Base-by-base conservation (phyloP, 495 filamentous ascomycete species). In the Penicillium turbatum region DNA sequence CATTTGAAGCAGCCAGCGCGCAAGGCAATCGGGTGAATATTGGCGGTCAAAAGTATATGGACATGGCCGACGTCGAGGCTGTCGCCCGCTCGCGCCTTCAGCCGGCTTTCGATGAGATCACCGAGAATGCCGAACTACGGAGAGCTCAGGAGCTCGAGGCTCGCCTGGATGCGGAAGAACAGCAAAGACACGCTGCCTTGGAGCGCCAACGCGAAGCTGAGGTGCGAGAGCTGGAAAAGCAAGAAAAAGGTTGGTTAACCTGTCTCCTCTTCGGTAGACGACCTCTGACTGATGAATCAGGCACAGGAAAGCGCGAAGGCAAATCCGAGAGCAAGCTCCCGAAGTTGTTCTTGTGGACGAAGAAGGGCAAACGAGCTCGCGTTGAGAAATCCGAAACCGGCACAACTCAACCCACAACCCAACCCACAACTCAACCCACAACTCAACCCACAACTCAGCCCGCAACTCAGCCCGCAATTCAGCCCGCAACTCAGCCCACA, bases 31-130 rank as follows among this genome's bases (percentile, higher is more conserved):
- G 83, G 62, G 77, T 96, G 36, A 79, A 90, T 56, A 84, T 98
- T 44, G 92, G 95, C 19, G 83, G 86, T 21, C 86, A 90, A 0
- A 88, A 81, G 61, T 87, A 84, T 53, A 81, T 97, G 72, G 83
- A 92, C 43, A 81, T 85, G 67, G 77, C 82, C 4, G 89, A 90
- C 44, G 79, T 98, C 36, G 86, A 97, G 50, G 82, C 80, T 10
- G 84, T 97, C 55, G 93, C 93, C 0, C 81, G 82, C 9, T 78
- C 79, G 30, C 84, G 86, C 60, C 78, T 98, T n/a, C 88, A 90
- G 67, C 93, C 93, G 15, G 82, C 93, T 0, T 67, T 98, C n/a
- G 88, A 97, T 62, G 89, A 96, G 58, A 95, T 98, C 34, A 83
- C 84, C 43, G 84, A 86, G 16, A 84, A 81, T 30, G 86, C 86